A percentile compares a stretch with the other conserved stretches of the same genome.
Evolutionary conservation across 768 basidiomycete species (phyloP).

Genomic region (Amanita phalloides): DNA sequence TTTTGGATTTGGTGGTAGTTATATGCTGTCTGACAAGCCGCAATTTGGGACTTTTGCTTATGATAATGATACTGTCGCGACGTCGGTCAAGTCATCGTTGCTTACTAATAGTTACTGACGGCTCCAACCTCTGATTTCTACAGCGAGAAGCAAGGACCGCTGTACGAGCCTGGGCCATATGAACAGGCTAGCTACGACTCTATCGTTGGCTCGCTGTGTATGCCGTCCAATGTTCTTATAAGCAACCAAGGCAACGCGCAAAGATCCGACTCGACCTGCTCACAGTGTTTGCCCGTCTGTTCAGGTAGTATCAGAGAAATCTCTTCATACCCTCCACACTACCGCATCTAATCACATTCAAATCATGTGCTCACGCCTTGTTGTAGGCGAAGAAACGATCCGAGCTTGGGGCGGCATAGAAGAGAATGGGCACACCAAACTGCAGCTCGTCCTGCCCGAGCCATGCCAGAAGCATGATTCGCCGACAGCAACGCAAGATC

Average conservation of each 20-base stretch:
- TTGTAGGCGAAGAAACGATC: neutral
- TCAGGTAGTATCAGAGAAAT: slow-evolving; percentile 3
- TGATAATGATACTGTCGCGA: neutral
- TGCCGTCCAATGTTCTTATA: neutral
- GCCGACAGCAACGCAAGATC: neutral
- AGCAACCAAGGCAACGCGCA: neutral
- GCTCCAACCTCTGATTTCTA: neutral
- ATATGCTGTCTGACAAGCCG: neutral
- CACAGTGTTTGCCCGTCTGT: neutral
- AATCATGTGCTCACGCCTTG: neutral
- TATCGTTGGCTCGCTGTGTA: no score
- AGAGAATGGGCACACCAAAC: neutral
- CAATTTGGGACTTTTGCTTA: neutral
- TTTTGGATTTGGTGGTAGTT: neutral
- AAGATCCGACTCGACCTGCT: neutral
- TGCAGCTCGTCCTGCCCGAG: neutral
- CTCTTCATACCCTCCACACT: neutral
- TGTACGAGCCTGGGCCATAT: neutral
- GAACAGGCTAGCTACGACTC: neutral
- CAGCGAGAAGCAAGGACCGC: neutral
- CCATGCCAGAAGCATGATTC: no score
- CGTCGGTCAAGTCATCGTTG: neutral
- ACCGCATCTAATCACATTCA: neutral
- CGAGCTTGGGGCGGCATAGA: neutral
- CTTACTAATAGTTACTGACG: neutral